Evolutionary conservation across 108 stramenopile species (phyloP).

Genomic region (Licmophora abbreviata): DNA sequence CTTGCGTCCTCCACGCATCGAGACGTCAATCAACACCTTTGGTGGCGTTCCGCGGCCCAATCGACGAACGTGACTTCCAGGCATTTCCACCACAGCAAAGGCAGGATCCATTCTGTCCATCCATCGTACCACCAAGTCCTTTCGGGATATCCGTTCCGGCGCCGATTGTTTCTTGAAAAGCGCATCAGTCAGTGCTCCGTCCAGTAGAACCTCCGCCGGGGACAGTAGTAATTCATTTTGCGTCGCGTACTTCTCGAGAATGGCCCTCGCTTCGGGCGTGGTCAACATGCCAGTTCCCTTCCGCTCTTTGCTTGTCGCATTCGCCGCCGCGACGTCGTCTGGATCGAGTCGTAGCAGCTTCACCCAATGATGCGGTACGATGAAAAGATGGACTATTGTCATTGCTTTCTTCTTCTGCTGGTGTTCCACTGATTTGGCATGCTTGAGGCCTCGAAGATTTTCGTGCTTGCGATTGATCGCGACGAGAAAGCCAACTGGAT

Average conservation of each 20-base stretch:
- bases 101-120: slow-evolving; percentile 42
- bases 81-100: slow-evolving; percentile 73
- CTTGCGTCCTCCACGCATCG: slow-evolving; percentile 46
- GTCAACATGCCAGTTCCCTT: slow-evolving; percentile 72
- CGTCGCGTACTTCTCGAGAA: slow-evolving; percentile 56
- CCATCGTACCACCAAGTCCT: slow-evolving; percentile 51
- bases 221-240: slow-evolving; percentile 31
- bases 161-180: slow-evolving; percentile 47
- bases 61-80: slow-evolving; percentile 46
- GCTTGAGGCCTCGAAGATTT: slow-evolving; percentile 24
- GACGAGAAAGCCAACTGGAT: slow-evolving; percentile 46
- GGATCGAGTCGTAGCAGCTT: slow-evolving; percentile 35
- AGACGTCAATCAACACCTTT: slow-evolving; percentile 57
- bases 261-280: slow-evolving; percentile 47
- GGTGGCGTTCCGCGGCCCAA: slow-evolving; percentile 52
- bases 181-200: slow-evolving; percentile 74
- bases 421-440: slow-evolving; percentile 19
- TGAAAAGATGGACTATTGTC: slow-evolving; percentile 54
- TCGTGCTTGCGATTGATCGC: slow-evolving; percentile 34
- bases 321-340: slow-evolving; percentile 59
- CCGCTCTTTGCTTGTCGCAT: slow-evolving; percentile 70
- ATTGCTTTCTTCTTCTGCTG: slow-evolving; percentile 23
- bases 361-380: slow-evolving; percentile 47
- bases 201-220: slow-evolving; percentile 31
- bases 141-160: slow-evolving; percentile 23